These are phyloP conservation scores for Wickerhamomyces chaumierensis DNA, from an alignment of 805 yeast species.

Conservation along the genomic window DNA sequence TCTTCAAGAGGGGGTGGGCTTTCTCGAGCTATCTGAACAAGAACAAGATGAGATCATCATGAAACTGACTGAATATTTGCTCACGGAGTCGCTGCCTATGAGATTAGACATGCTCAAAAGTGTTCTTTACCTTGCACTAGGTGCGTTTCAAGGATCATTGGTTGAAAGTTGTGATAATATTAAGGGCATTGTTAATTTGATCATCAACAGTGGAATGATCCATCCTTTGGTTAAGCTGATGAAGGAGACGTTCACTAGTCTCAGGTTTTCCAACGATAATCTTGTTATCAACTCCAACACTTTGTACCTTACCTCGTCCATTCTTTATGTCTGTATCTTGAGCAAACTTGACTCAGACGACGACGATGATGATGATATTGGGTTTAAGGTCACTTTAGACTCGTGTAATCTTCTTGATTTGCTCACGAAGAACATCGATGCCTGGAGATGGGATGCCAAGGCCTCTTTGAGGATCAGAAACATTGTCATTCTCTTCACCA, in stretches of 20 bases:
- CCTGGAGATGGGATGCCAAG: conserved; percentile 51
- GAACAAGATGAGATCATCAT: too few species aligned
- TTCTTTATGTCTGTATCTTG: conserved; percentile 7
- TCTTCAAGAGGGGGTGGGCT: too few species aligned
- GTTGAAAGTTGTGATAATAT: conserved; percentile 6
- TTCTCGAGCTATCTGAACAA: too few species aligned
- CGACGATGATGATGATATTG: conserved; percentile 1
- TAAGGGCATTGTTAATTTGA: conserved; percentile 3
- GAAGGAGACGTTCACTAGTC: conserved; percentile 4
- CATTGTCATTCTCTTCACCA: conserved; percentile 41
- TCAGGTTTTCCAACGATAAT: conserved; percentile 1
- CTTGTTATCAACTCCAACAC: conserved; percentile 6
- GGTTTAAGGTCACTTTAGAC: conserved; percentile 9
- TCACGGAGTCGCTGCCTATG: too few species aligned
- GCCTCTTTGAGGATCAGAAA: conserved; percentile 41
- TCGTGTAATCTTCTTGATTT: conserved; percentile 29
- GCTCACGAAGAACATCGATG: conserved; percentile 41
- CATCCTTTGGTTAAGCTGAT: conserved; percentile 3
- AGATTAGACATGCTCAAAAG: conserved; percentile 2
- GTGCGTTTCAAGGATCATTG: conserved; percentile 7
- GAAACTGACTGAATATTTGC: too few species aligned
- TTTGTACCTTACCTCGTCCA: conserved; percentile 7
- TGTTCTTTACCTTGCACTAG: conserved; percentile 9
- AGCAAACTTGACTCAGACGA: conserved; percentile 2
- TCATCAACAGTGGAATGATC: conserved; percentile 3